A percentile compares a stretch with the other conserved stretches of the same genome.
These are phyloP conservation scores for Candida michaelii DNA, from an alignment of 805 yeast genomes.

Conservation along the genomic window DNA sequence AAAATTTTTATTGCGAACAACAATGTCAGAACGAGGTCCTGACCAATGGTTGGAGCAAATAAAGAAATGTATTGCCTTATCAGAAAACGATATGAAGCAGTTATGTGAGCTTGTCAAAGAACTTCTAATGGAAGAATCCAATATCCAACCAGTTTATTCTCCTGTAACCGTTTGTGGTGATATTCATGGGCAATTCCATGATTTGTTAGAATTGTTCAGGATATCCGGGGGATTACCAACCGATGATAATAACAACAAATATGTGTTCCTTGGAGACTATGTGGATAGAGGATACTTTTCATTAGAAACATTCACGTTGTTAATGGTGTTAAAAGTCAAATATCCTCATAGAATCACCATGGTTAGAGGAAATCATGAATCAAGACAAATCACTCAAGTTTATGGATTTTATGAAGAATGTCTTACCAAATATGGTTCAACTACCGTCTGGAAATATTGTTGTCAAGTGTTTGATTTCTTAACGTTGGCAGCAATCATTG, in stretches of 20 bases:
- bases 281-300: conserved; percentile 98
- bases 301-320: conserved; percentile 86
- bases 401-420: conserved; percentile 98
- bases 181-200: conserved; percentile 98
- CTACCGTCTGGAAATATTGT: conserved; percentile 94
- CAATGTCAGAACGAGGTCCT: conserved; percentile 43
- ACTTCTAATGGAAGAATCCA: conserved; percentile 91
- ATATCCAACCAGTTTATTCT: conserved; percentile 88
- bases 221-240: conserved; percentile 92
- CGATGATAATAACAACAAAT: conserved; percentile 37
- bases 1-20: conserved; percentile 8
- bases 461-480: conserved; percentile 95
- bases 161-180: conserved; percentile 98
- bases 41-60: conserved; percentile 96
- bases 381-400: conserved; percentile 97
- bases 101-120: conserved; percentile 95
- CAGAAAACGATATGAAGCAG: conserved; percentile 94
- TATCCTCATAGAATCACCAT: conserved; percentile 83
- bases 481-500: conserved; percentile 93
- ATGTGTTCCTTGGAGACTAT: conserved; percentile 86
- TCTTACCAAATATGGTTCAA: conserved; percentile 86
- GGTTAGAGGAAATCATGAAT: conserved; percentile 97
- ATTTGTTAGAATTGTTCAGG: conserved; percentile 82
- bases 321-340: conserved; percentile 91
- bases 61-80: conserved; percentile 81